Evolutionary conservation across 345 rosid species (phyloP).

Genomic region (Noccaea caerulescens): DNA sequence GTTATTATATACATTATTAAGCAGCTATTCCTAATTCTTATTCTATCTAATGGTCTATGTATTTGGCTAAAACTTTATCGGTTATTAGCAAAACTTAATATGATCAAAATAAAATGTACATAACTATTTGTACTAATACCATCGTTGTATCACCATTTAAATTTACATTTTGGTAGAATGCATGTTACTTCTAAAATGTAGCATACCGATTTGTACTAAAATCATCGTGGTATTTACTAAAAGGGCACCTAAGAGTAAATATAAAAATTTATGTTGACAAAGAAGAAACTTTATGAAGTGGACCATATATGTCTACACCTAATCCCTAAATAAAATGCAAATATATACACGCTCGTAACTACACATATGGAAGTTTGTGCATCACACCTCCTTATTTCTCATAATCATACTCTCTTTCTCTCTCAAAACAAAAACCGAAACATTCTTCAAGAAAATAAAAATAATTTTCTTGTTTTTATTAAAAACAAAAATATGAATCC

Average conservation of each 20-base stretch:
- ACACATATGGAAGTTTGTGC: constrained; percentile 44
- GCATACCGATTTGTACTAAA: no score
- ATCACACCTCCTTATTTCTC: constrained; percentile 34
- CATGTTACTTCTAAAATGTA: neutral
- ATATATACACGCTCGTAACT: constrained; percentile 34
- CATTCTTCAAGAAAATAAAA: constrained; percentile 24
- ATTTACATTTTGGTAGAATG: neutral
- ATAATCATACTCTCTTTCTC: constrained; percentile 28
- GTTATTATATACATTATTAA: neutral
- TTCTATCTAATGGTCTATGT: neutral
- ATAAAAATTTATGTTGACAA: constrained; percentile 41
- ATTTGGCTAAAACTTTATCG: neutral
- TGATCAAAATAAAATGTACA: neutral
- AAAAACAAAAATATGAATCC: constrained; percentile 20
- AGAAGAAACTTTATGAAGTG: constrained; percentile 46
- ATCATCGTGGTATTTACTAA: neutral
- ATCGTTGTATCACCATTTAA: neutral
- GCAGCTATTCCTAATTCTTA: no score
- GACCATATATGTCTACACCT: constrained; percentile 47
- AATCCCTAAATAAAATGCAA: constrained; percentile 45
- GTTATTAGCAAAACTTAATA: neutral
- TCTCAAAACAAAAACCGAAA: constrained; percentile 6
- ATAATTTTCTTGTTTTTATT: neutral
- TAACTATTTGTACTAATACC: neutral
- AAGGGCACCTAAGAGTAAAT: constrained; percentile 1